phyloP scores from a whole-genome alignment of 2,329 filamentous ascomycete species.

The Talaromyces sp. region DNA sequence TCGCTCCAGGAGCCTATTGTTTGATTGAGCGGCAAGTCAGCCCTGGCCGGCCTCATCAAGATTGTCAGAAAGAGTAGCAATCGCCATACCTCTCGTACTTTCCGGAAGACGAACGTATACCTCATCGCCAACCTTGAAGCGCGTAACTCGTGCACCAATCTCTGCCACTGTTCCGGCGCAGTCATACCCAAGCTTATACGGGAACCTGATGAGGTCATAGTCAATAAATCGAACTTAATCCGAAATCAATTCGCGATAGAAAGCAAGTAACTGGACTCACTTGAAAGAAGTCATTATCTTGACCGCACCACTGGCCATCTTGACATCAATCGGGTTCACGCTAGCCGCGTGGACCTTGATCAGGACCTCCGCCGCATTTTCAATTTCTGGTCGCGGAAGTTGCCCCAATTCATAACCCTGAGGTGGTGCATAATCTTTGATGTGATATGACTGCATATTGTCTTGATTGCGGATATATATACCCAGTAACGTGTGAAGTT shows the following conservation, averaged over 20 bases:
- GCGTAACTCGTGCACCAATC: slow-evolving; percentile 32
- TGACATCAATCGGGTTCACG: slow-evolving; percentile 47
- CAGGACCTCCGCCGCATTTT: slow-evolving; percentile 22
- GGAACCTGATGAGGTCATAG: slow-evolving; percentile 30
- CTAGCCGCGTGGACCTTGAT: slow-evolving; percentile 41
- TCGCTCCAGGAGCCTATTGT: slow-evolving; percentile 36
- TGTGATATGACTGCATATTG: slow-evolving; percentile 23
- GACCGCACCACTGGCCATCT: slow-evolving; percentile 36
- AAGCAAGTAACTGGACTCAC: slow-evolving; percentile 21
- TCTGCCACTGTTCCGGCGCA: slow-evolving; percentile 37
- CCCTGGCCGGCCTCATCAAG: not conserved
- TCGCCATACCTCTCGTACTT: slow-evolving; percentile 26
- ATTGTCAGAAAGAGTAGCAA: not conserved
- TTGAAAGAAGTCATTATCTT: slow-evolving; percentile 30
- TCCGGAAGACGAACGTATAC: slow-evolving; percentile 36
- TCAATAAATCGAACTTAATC: not conserved
- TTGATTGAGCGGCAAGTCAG: not conserved
- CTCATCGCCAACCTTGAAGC: slow-evolving; percentile 39
- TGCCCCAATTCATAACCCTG: slow-evolving; percentile 22
- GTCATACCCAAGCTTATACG: slow-evolving; percentile 45
- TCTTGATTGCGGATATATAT: not conserved
- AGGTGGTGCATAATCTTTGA: slow-evolving; percentile 21
- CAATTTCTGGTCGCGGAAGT: slow-evolving; percentile 20
- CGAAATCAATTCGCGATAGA: not conserved
- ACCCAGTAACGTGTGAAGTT: not conserved